phyloP scores from a whole-genome alignment of 768 basidiomycete species.

The Leucocoprinus sp. region DNA sequence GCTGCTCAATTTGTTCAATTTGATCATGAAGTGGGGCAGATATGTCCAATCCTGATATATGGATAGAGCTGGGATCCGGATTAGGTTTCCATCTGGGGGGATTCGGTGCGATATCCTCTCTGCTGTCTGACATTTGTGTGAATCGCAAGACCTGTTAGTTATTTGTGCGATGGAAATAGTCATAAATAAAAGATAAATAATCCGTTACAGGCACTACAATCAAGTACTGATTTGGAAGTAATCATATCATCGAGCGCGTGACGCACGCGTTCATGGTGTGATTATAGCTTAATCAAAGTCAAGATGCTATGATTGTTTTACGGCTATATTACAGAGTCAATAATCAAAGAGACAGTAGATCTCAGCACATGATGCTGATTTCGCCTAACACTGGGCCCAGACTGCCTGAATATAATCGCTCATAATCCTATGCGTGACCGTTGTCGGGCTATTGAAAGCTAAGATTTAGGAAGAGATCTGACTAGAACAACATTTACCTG shows the following conservation, averaged over 20 bases:
- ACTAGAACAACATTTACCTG: background rate
- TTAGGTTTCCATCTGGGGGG: slow-evolving; percentile 62
- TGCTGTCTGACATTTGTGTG: slow-evolving; percentile 19
- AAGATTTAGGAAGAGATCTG: background rate
- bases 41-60: slow-evolving; percentile 65
- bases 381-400: slow-evolving; percentile 2
- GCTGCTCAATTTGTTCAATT: slow-evolving; percentile 91
- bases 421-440: slow-evolving; percentile 3
- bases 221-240: no score
- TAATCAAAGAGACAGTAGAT: no score
- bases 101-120: slow-evolving; percentile 43
- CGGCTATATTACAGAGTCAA: background rate
- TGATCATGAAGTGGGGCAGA: slow-evolving; percentile 67
- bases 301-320: no score
- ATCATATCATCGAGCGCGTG: no score
- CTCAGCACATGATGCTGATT: no score
- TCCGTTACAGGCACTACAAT: no score
- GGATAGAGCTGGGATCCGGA: slow-evolving; percentile 52
- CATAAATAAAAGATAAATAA: no score
- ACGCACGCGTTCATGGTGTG: no score
- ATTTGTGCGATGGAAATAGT: no score
- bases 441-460: background rate
- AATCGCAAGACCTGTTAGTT: background rate
- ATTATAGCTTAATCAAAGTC: no score
- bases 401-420: slow-evolving; percentile 10